Evolutionary conservation across 768 basidiomycete genomes (phyloP).

Genomic region (Auriscalpium orientale): DNA sequence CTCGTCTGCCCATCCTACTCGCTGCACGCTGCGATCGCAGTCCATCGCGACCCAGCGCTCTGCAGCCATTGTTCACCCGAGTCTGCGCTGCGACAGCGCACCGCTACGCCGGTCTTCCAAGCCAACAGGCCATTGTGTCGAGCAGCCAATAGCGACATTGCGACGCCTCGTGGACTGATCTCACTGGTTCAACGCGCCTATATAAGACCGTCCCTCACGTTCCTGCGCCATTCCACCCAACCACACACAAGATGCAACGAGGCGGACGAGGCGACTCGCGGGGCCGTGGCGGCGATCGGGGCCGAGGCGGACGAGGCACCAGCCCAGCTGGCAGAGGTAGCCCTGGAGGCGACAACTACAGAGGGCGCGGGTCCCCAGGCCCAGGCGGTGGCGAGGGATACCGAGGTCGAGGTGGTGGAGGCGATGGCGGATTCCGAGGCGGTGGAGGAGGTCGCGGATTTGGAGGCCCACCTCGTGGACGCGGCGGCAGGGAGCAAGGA

Average conservation of each 20-base stretch:
- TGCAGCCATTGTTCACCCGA: too few species aligned
- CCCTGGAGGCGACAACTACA: slow-evolving; percentile 6
- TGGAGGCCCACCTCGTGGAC: slow-evolving; percentile 13
- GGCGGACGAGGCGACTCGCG: slow-evolving; percentile 18
- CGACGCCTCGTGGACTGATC: too few species aligned
- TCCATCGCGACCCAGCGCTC: too few species aligned
- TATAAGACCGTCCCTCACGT: too few species aligned
- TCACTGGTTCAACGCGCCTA: too few species aligned
- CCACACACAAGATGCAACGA: slow-evolving; percentile 10
- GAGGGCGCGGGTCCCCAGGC: slow-evolving; percentile 15
- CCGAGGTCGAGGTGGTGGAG: slow-evolving; percentile 8
- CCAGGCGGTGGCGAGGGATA: slow-evolving; percentile 22
- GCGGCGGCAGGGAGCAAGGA: slow-evolving; percentile 27
- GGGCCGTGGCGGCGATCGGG: slow-evolving; percentile 14
- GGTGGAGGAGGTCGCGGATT: slow-evolving; percentile 14
- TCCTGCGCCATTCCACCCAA: neutral
- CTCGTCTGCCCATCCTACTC: too few species aligned
- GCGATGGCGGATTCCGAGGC: slow-evolving; percentile 10
- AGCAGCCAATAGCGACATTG: too few species aligned
- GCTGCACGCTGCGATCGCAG: too few species aligned
- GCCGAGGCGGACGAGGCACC: slow-evolving; percentile 14
- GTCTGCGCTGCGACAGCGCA: too few species aligned
- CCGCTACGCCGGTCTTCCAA: too few species aligned
- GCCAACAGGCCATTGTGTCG: too few species aligned
- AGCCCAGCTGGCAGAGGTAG: slow-evolving; percentile 17